phyloP scores from a whole-genome alignment of 2,329 filamentous ascomycete species.

The Chrysoporthe deuterocubensis region DNA sequence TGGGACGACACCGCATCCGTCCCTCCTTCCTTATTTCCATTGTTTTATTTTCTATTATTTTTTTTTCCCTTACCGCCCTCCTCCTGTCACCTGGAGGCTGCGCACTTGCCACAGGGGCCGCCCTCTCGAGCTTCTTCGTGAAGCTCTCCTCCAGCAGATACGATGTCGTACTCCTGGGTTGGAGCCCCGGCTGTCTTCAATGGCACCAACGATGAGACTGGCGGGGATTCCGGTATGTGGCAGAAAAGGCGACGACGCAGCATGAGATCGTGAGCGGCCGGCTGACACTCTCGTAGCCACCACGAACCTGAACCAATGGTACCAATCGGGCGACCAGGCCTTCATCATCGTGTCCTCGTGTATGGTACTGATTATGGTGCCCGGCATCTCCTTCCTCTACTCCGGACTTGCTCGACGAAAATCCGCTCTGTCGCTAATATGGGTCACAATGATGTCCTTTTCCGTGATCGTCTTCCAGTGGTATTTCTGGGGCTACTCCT shows the following conservation, averaged over 20 bases:
- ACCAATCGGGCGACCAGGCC: slow-evolving; percentile 85
- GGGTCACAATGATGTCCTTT: slow-evolving; percentile 93
- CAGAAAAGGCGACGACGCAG: slow-evolving; percentile 24
- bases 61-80: not conserved
- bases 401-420: slow-evolving; percentile 97
- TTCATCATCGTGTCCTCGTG: slow-evolving; percentile 89
- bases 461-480: slow-evolving; percentile 95
- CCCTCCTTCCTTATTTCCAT: not conserved
- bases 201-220: slow-evolving; percentile 65
- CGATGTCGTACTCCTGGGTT: slow-evolving; percentile 64
- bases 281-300: slow-evolving; percentile 55
- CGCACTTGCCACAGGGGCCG: not conserved
- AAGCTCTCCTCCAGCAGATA: slow-evolving; percentile 25
- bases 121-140: slow-evolving; percentile 8
- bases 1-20: not conserved
- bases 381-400: slow-evolving; percentile 96
- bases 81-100: not conserved
- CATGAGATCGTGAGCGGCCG: slow-evolving; percentile 12
- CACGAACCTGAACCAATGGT: slow-evolving; percentile 97
- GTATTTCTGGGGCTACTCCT: slow-evolving; percentile 99
- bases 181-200: slow-evolving; percentile 65
- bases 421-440: slow-evolving; percentile 95
- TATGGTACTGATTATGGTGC: slow-evolving; percentile 96
- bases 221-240: slow-evolving; percentile 76
- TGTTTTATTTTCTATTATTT: not conserved